Percentiles rank a stretch among this genome's conserved stretches.
These are phyloP conservation scores for Trichosanthes cucumerina DNA, from an alignment of 306 rosid genomes.

Conservation along the genomic window DNA sequence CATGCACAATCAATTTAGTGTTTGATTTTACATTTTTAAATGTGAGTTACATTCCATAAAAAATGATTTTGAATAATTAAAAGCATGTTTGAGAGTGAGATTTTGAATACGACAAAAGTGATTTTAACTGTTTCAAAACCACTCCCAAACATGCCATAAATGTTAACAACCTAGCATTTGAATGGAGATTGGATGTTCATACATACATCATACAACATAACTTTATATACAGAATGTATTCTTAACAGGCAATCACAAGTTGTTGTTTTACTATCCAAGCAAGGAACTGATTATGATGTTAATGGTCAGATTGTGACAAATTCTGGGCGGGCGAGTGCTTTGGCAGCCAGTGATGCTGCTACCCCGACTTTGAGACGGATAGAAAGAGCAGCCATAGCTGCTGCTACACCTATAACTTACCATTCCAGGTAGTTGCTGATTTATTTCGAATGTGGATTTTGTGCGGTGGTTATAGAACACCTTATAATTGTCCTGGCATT, in stretches of 20 bases:
- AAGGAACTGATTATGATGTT: not conserved
- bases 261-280: not conserved
- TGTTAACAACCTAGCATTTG: not conserved
- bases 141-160: too few species aligned
- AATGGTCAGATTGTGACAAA: constrained; percentile 80
- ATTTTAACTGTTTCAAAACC: too few species aligned
- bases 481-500: not conserved
- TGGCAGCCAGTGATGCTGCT: constrained; percentile 97
- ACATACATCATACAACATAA: not conserved
- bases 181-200: not conserved
- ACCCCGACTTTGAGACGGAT: constrained; percentile 98
- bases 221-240: not conserved
- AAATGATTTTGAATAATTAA: too few species aligned
- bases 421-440: constrained; percentile 59
- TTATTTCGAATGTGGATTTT: not conserved
- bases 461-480: not conserved
- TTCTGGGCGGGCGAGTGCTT: constrained; percentile 93
- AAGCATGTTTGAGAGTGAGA: too few species aligned
- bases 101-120: too few species aligned
- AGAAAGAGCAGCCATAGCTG: constrained; percentile 98
- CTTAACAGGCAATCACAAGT: not conserved
- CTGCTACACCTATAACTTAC: constrained; percentile 98
- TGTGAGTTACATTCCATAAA: too few species aligned
- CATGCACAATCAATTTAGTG: too few species aligned
- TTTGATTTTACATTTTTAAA: too few species aligned